Evolutionary conservation across 2,329 filamentous ascomycete species (phyloP).

Genomic region (Pyricularia pennisetigena): DNA sequence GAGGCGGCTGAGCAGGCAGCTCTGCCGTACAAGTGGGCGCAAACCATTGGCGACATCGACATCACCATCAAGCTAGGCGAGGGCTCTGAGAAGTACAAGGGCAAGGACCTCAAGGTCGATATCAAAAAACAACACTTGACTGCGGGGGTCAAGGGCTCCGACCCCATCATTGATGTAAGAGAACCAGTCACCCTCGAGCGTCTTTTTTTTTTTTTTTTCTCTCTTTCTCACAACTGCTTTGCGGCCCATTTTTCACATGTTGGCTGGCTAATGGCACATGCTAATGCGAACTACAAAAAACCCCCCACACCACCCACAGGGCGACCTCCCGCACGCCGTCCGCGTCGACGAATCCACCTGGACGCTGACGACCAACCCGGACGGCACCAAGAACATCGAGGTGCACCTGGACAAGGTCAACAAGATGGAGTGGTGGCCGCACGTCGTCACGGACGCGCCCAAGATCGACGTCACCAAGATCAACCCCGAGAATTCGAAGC

Average conservation of each 20-base stretch:
- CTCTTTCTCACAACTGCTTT: too few species aligned
- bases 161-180: slow-evolving; percentile 68
- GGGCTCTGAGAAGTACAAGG: slow-evolving; percentile 61
- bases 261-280: background rate
- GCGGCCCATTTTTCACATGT: too few species aligned
- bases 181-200: background rate
- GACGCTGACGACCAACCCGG: slow-evolving; percentile 52
- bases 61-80: slow-evolving; percentile 63
- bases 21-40: slow-evolving; percentile 95
- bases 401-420: slow-evolving; percentile 92
- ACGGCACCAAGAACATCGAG: slow-evolving; percentile 60
- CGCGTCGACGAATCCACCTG: slow-evolving; percentile 83
- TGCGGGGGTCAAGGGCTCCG: slow-evolving; percentile 81
- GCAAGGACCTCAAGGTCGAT: slow-evolving; percentile 70
- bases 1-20: slow-evolving; percentile 82
- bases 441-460: slow-evolving; percentile 78
- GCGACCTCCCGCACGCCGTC: slow-evolving; percentile 73
- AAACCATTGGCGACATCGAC: slow-evolving; percentile 84
- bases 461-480: slow-evolving; percentile 95
- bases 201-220: too few species aligned
- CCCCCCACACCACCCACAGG: slow-evolving; percentile 39
- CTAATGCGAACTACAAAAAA: background rate
- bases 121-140: slow-evolving; percentile 70
- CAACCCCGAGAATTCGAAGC: slow-evolving; percentile 80
- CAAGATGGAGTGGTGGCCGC: slow-evolving; percentile 97